Evolutionary conservation across 2,329 filamentous ascomycete species (phyloP).

Genomic region (Fusarium graminum): DNA sequence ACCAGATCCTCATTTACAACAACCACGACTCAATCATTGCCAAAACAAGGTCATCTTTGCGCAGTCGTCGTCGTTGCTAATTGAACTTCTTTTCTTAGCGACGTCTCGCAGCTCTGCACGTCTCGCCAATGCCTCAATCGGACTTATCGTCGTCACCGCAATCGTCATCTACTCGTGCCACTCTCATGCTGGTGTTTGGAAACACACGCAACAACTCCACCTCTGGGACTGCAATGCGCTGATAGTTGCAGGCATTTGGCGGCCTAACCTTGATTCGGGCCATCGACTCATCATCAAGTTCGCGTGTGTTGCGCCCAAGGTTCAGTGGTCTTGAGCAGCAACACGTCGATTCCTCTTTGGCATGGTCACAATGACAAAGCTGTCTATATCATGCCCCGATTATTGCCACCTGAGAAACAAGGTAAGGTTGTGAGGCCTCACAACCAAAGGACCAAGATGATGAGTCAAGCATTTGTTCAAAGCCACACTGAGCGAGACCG

Average conservation of each 20-base stretch:
- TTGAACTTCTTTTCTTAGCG: slow-evolving; percentile 6
- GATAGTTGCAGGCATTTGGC: slow-evolving; percentile 8
- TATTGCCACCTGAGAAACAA: slow-evolving; percentile 23
- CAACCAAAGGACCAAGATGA: slow-evolving; percentile 21
- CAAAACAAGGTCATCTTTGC: background rate
- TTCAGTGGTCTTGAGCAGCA: slow-evolving; percentile 7
- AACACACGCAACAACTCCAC: slow-evolving; percentile 25
- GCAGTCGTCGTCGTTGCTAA: background rate
- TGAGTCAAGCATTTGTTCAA: slow-evolving; percentile 36
- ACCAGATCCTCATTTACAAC: background rate
- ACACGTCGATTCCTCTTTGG: background rate
- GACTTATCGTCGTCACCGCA: slow-evolving; percentile 36
- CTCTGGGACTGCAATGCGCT: slow-evolving; percentile 3
- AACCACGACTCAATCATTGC: slow-evolving; percentile 15
- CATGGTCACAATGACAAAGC: slow-evolving; percentile 25
- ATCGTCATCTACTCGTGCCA: slow-evolving; percentile 43
- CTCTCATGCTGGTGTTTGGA: slow-evolving; percentile 28
- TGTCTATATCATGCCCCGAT: slow-evolving; percentile 17
- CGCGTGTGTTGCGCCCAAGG: slow-evolving; percentile 1
- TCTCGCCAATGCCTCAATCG: slow-evolving; percentile 31
- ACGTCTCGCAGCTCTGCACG: slow-evolving; percentile 9
- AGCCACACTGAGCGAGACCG: slow-evolving; percentile 8
- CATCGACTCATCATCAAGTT: background rate
- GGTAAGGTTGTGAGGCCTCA: slow-evolving; percentile 33
- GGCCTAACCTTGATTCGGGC: slow-evolving; percentile 8